These are phyloP conservation scores for Pseudogymnoascus sp. DNA, from an alignment of 2,329 filamentous ascomycete genomes.

Conservation along the genomic window DNA sequence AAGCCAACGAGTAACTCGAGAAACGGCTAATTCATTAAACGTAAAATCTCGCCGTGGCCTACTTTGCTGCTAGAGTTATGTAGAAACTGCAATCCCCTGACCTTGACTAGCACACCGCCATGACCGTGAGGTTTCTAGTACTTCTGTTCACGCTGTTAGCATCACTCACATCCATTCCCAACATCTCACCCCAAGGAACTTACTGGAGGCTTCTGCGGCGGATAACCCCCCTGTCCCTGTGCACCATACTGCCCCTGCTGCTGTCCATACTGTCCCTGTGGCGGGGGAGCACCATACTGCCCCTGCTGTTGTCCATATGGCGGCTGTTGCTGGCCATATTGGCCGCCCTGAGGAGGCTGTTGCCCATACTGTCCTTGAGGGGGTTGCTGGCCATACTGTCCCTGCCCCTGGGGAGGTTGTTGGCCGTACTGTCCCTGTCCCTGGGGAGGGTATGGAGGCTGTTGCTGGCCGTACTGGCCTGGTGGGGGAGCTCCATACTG, in stretches of 20 bases:
- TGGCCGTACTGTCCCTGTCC: slow-evolving; percentile 19
- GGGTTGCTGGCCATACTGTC: slow-evolving; percentile 1
- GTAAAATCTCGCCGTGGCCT: not conserved
- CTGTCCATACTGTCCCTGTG: not conserved
- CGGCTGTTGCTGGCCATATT: not conserved
- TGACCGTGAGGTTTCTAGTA: not conserved
- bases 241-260: not conserved
- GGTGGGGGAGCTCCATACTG: slow-evolving; percentile 21
- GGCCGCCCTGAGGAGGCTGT: not conserved
- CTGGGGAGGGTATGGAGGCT: slow-evolving; percentile 15
- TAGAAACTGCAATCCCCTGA: not conserved
- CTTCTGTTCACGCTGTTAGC: not conserved
- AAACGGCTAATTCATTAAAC: not conserved
- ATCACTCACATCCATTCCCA: too few species aligned
- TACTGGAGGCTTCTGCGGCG: not conserved
- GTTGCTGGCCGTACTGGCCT: not conserved
- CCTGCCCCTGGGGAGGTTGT: slow-evolving; percentile 11
- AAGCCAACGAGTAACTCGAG: not conserved
- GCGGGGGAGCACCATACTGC: too few species aligned
- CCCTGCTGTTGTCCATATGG: too few species aligned
- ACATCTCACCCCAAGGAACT: not conserved
- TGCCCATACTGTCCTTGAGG: not conserved
- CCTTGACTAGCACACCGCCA: not conserved
- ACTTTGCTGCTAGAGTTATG: not conserved
- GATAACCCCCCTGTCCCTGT: not conserved